Percentiles rank a stretch among this genome's conserved stretches.
Evolutionary conservation across 2,329 filamentous ascomycete species (phyloP).

Genomic region (Elsinoe arachidis): DNA sequence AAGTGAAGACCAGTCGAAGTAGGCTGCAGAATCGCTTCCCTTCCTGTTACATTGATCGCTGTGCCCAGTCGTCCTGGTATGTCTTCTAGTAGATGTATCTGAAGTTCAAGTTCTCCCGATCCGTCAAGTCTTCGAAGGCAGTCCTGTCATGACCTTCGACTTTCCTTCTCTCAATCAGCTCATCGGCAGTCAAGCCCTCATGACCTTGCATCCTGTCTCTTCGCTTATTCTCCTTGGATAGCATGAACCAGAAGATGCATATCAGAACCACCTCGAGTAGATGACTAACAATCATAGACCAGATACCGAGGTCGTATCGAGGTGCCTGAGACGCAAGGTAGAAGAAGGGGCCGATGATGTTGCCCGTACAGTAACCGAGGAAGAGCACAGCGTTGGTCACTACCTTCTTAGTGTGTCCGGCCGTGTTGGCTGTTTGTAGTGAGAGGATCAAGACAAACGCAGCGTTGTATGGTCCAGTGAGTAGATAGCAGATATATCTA

Average conservation of each 20-base stretch:
- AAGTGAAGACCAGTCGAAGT: too few species aligned
- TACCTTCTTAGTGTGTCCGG: constrained; percentile 55
- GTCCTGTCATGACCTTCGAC: constrained; percentile 41
- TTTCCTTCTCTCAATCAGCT: constrained; percentile 38
- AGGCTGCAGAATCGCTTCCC: too few species aligned
- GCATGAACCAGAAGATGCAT: constrained; percentile 36
- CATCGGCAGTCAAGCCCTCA: constrained; percentile 14
- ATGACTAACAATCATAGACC: constrained; percentile 49
- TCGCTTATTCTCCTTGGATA: constrained; percentile 43
- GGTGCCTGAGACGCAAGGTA: constrained; percentile 49
- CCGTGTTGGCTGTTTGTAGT: constrained; percentile 41
- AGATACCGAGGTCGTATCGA: constrained; percentile 44
- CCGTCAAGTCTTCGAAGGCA: constrained; percentile 47
- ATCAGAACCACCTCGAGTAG: constrained; percentile 44
- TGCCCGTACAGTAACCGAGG: constrained; percentile 52
- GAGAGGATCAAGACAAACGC: constrained; percentile 42
- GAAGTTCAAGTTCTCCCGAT: constrained; percentile 43
- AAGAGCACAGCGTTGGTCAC: constrained; percentile 55
- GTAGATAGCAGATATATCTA: constrained; percentile 50
- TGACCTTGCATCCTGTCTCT: constrained; percentile 40
- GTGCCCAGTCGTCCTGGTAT: too few species aligned
- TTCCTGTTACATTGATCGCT: too few species aligned
- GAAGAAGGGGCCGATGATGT: constrained; percentile 56
- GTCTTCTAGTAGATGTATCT: constrained; percentile 25
- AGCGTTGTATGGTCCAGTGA: constrained; percentile 47